A percentile compares a stretch with the other conserved stretches of the same genome.
phyloP scores from a whole-genome alignment of 495 filamentous ascomycete species.

The Podospora didyma region DNA sequence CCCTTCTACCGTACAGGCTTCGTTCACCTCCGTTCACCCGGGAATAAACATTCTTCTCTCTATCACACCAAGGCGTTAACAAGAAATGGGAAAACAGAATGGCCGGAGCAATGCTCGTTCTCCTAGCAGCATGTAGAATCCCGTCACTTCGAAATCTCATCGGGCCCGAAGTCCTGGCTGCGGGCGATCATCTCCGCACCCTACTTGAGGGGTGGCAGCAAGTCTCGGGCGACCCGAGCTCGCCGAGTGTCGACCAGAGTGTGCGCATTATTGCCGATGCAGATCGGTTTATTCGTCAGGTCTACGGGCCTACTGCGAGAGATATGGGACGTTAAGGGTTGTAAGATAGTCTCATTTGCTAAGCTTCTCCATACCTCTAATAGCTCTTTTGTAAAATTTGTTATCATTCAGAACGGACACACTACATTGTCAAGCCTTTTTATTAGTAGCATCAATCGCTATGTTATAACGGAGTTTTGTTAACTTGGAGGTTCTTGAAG shows the following conservation, averaged over 20 bases:
- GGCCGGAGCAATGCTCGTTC: conserved; percentile 31
- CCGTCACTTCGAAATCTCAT: conserved; percentile 17
- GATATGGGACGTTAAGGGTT: too few species aligned
- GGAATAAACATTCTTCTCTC: too few species aligned
- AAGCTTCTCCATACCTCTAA: too few species aligned
- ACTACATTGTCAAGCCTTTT: too few species aligned
- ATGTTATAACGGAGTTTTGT: too few species aligned
- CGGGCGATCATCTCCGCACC: conserved; percentile 23
- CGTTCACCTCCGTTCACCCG: too few species aligned
- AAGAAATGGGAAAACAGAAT: conserved; percentile 19
- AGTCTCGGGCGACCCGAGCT: conserved; percentile 24
- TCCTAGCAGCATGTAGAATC: conserved; percentile 26
- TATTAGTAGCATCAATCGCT: too few species aligned
- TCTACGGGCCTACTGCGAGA: neutral
- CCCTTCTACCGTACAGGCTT: neutral
- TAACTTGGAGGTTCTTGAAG: too few species aligned
- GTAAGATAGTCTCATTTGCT: too few species aligned
- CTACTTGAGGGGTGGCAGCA: conserved; percentile 24
- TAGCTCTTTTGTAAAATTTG: too few species aligned
- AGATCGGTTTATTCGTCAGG: conserved; percentile 24
- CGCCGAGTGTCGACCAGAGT: conserved; percentile 32
- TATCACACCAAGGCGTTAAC: too few species aligned
- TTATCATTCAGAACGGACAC: too few species aligned
- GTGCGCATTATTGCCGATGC: conserved; percentile 28
- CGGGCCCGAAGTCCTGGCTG: conserved; percentile 21